Percentiles rank a stretch among this genome's conserved stretches.
These are phyloP conservation scores for Fusarium caatingaense DNA, from an alignment of 2,329 filamentous ascomycete genomes.

Conservation along the genomic window DNA sequence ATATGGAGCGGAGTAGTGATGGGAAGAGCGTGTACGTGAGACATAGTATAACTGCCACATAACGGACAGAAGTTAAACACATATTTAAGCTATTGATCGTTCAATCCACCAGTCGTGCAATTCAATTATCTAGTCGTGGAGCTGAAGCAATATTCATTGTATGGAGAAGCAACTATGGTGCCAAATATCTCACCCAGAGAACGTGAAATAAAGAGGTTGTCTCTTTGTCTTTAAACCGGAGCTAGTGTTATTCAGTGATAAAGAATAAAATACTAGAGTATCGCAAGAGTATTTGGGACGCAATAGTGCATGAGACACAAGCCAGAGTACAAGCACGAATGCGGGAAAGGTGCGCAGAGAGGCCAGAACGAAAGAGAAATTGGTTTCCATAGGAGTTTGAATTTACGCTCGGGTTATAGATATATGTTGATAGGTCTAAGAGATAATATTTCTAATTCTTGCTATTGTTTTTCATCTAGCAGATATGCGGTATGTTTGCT, in stretches of 20 bases:
- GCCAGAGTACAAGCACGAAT: neutral
- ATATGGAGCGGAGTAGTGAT: neutral
- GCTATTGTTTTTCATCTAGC: neutral
- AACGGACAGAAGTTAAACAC: neutral
- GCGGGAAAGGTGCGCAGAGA: neutral
- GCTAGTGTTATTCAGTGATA: neutral
- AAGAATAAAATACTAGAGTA: accelerated
- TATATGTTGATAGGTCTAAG: neutral
- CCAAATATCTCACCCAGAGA: neutral
- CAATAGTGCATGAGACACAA: neutral
- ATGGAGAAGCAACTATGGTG: neutral
- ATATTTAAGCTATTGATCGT: neutral
- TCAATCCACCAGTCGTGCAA: neutral
- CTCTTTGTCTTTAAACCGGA: neutral
- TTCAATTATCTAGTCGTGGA: accelerated
- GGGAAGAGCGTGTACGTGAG: neutral
- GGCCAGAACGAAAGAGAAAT: no score
- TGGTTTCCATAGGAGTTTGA: neutral
- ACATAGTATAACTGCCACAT: neutral
- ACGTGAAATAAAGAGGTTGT: accelerated
- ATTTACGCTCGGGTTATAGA: neutral
- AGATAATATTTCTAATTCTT: neutral
- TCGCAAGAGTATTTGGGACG: no score
- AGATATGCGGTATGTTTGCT: neutral
- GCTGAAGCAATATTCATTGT: neutral